These are phyloP conservation scores for Knufia fluminis DNA, from an alignment of 2,329 filamentous ascomycete species.

Conservation along the genomic window DNA sequence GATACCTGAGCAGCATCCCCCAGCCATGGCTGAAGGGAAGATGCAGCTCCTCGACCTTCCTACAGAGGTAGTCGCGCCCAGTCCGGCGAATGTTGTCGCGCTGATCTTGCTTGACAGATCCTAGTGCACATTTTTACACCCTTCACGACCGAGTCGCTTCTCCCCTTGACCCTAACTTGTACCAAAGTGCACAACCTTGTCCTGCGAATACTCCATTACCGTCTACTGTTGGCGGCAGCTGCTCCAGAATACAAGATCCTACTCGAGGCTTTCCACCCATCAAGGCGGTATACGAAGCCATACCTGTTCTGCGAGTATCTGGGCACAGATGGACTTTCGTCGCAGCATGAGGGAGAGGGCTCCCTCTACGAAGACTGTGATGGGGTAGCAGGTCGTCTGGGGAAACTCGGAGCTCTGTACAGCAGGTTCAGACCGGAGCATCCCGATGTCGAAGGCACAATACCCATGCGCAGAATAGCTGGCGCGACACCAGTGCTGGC, in stretches of 20 bases:
- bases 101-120: slow-evolving; percentile 31
- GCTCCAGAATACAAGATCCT: slow-evolving; percentile 57
- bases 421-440: slow-evolving; percentile 60
- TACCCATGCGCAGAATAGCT: slow-evolving; percentile 22
- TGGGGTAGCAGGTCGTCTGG: slow-evolving; percentile 31
- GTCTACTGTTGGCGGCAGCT: slow-evolving; percentile 50
- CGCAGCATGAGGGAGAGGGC: slow-evolving; percentile 32
- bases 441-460: slow-evolving; percentile 35
- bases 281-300: slow-evolving; percentile 57
- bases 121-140: slow-evolving; percentile 42
- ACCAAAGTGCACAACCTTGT: slow-evolving; percentile 56
- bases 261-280: slow-evolving; percentile 70
- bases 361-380: slow-evolving; percentile 29
- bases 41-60: slow-evolving; percentile 24
- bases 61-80: slow-evolving; percentile 26
- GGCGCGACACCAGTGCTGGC: slow-evolving; percentile 27
- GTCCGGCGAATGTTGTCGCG: neutral
- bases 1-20: neutral
- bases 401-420: slow-evolving; percentile 50
- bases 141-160: slow-evolving; percentile 43
- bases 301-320: slow-evolving; percentile 60
- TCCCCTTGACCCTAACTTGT: slow-evolving; percentile 50
- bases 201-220: slow-evolving; percentile 54
- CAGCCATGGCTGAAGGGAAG: slow-evolving; percentile 11
- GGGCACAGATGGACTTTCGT: slow-evolving; percentile 52